Percentiles rank a stretch among this genome's conserved stretches.
phyloP scores from a whole-genome alignment of 2,329 filamentous ascomycete species.

The Proliferodiscus dingleyae region DNA sequence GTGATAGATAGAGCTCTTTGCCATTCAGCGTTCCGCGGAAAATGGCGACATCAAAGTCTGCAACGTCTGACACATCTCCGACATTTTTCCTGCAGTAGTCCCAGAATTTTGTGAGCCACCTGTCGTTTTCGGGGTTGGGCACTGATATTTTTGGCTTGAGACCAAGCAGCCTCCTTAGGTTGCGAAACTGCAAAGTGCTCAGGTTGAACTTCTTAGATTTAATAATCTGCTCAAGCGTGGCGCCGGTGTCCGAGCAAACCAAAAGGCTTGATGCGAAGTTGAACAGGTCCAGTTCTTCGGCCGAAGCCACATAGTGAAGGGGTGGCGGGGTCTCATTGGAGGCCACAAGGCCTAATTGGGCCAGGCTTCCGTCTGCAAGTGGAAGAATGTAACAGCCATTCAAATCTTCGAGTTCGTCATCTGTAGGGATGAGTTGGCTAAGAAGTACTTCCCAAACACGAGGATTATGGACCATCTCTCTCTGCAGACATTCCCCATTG shows the following conservation, averaged over 20 bases:
- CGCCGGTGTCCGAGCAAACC: conserved; percentile 3
- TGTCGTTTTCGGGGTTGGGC: conserved; percentile 6
- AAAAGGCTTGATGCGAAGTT: conserved; percentile 19
- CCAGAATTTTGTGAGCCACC: conserved; percentile 24
- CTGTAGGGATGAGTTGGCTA: conserved; percentile 5
- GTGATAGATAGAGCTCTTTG: conserved; percentile 4
- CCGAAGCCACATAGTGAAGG: conserved; percentile 14
- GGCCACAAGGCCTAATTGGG: conserved; percentile 8
- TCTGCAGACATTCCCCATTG: conserved; percentile 1
- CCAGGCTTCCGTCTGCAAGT: conserved; percentile 21
- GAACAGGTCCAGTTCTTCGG: conserved; percentile 21
- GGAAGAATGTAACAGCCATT: conserved; percentile 27
- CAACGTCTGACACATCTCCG: neutral
- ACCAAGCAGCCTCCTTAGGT: conserved; percentile 18
- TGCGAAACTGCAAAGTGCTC: conserved; percentile 6
- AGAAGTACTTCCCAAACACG: conserved; percentile 10
- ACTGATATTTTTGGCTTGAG: neutral
- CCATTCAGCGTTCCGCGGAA: conserved; percentile 9
- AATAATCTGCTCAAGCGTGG: conserved; percentile 2
- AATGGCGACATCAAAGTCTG: conserved; percentile 6
- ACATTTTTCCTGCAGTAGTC: conserved; percentile 14
- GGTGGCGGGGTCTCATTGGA: neutral
- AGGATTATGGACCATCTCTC: conserved; percentile 4
- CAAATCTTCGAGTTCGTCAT: conserved; percentile 14
- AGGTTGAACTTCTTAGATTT: conserved; percentile 23